phyloP scores from a whole-genome alignment of 1,284 basidiomycete species.

The Veloporphyrellus conicus region DNA sequence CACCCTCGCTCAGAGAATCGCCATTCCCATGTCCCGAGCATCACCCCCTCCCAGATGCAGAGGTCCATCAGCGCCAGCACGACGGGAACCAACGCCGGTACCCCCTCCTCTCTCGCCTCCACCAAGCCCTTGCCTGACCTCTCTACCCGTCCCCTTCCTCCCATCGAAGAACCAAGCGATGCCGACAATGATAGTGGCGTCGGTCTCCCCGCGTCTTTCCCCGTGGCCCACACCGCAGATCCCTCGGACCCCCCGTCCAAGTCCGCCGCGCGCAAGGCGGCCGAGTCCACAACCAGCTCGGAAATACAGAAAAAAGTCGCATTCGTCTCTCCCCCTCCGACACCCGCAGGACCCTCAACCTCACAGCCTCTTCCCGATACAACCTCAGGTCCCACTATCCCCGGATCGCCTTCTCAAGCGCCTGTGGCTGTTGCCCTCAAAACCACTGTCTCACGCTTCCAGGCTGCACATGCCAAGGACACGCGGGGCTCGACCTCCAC shows the following conservation, averaged over 20 bases:
- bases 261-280: slow-evolving; percentile 51
- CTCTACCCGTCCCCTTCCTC: slow-evolving; percentile 47
- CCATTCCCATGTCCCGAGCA: slow-evolving; percentile 13
- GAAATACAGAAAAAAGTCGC: slow-evolving; percentile 77
- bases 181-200: slow-evolving; percentile 35
- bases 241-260: slow-evolving; percentile 43
- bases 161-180: slow-evolving; percentile 44
- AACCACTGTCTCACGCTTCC: slow-evolving; percentile 70
- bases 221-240: slow-evolving; percentile 28
- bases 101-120: slow-evolving; percentile 47
- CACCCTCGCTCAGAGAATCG: slow-evolving; percentile 14
- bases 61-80: slow-evolving; percentile 31
- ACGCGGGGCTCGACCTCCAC: slow-evolving; percentile 61
- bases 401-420: slow-evolving; percentile 39
- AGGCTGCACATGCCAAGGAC: slow-evolving; percentile 65
- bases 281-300: slow-evolving; percentile 32
- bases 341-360: slow-evolving; percentile 43
- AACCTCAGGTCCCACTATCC: slow-evolving; percentile 35
- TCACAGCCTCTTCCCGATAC: slow-evolving; percentile 35
- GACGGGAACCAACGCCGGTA: slow-evolving; percentile 39
- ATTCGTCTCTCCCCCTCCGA: slow-evolving; percentile 74
- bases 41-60: slow-evolving; percentile 27
- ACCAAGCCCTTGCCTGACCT: slow-evolving; percentile 71
- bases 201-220: slow-evolving; percentile 28
- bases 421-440: slow-evolving; percentile 41